phyloP scores from a whole-genome alignment of 2,329 filamentous ascomycete genomes.

The Elsinoe perseae region DNA sequence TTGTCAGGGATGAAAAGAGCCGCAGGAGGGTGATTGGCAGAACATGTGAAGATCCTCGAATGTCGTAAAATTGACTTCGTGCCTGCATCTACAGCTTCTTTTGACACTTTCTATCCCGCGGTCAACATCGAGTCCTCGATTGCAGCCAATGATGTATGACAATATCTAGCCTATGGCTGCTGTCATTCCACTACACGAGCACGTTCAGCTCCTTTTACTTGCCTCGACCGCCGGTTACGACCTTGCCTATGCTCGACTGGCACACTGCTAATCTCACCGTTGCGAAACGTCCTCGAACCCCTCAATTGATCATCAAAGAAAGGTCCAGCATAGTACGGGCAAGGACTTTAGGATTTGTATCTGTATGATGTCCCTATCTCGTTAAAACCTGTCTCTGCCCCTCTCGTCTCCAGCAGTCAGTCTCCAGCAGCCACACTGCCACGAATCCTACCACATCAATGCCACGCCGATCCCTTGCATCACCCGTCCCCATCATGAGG shows the following conservation, averaged over 20 bases:
- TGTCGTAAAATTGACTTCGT: background rate
- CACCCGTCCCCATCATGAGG: background rate
- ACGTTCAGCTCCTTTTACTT: slow-evolving; percentile 1
- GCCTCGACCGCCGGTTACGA: slow-evolving; percentile 5
- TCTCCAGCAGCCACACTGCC: background rate
- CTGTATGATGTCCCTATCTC: background rate
- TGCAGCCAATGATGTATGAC: background rate
- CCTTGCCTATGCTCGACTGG: slow-evolving; percentile 6
- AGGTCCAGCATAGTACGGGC: background rate
- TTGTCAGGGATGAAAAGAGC: background rate
- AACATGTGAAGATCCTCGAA: background rate
- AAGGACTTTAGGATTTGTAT: background rate
- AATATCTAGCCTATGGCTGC: background rate
- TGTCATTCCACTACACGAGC: slow-evolving; percentile 7
- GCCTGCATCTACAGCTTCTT: background rate
- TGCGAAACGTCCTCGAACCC: background rate
- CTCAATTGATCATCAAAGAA: background rate
- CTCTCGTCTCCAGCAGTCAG: background rate
- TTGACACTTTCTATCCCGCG: background rate
- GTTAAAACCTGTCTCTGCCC: background rate
- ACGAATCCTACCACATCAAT: background rate
- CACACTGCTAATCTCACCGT: slow-evolving; percentile 9
- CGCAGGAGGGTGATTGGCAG: background rate
- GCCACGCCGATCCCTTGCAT: background rate
- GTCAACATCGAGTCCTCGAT: background rate